Percentiles rank a stretch among this genome's conserved stretches.
phyloP scores from a whole-genome alignment of 2,329 filamentous ascomycete species.

The Pestalotiopsis sp. region DNA sequence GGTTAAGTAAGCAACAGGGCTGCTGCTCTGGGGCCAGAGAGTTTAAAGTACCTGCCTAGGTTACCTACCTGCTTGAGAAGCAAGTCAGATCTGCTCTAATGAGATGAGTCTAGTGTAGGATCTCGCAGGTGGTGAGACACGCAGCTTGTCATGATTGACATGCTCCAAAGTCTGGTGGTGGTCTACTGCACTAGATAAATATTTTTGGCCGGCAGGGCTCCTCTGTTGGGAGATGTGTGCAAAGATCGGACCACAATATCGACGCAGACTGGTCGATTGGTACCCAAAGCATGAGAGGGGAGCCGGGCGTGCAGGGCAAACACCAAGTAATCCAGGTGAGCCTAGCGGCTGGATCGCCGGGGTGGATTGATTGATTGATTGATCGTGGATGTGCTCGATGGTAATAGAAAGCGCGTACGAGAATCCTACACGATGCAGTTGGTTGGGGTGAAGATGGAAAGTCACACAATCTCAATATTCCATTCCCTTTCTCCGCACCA shows the following conservation, averaged over 20 bases:
- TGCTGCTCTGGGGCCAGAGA: background rate
- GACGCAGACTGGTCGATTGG: background rate
- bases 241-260: background rate
- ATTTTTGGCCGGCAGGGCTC: too few relatives aligned
- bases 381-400: background rate
- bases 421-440: too few relatives aligned
- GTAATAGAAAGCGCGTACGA: too few relatives aligned
- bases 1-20: background rate
- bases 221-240: too few relatives aligned
- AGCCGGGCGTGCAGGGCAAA: background rate
- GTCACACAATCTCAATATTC: background rate
- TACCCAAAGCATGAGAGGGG: background rate
- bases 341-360: background rate
- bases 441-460: background rate
- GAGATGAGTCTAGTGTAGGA: too few relatives aligned
- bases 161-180: background rate
- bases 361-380: background rate
- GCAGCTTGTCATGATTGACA: background rate
- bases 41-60: background rate
- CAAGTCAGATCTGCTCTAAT: background rate
- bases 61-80: background rate
- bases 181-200: background rate
- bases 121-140: background rate
- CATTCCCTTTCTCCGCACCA: background rate
- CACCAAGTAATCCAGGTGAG: background rate